These are phyloP conservation scores for Aspergillus quadrilineatus DNA, from an alignment of 2,329 filamentous ascomycete species.

Conservation along the genomic window DNA sequence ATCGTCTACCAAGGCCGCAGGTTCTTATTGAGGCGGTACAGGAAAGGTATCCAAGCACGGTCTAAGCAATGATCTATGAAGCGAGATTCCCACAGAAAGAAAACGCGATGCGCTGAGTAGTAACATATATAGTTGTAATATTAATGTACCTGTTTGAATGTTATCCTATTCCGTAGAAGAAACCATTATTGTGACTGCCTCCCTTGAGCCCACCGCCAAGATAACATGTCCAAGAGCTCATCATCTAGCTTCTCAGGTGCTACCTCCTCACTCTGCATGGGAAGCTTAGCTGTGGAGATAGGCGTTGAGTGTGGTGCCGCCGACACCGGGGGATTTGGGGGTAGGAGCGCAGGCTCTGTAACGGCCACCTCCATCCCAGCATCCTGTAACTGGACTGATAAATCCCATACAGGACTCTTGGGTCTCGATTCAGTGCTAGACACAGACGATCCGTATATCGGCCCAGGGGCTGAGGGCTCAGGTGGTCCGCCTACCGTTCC, in stretches of 20 bases:
- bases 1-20: conserved; percentile 14
- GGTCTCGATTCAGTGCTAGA: too few species aligned
- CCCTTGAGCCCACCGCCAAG: conserved; percentile 3
- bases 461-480: too few species aligned
- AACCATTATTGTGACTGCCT: neutral
- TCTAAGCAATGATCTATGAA: too few species aligned
- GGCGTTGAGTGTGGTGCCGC: neutral
- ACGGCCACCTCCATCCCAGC: conserved; percentile 2
- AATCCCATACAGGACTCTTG: neutral
- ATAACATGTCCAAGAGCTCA: conserved; percentile 5
- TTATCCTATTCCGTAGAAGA: too few species aligned
- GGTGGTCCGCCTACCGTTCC: too few species aligned
- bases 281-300: neutral
- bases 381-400: neutral
- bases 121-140: neutral
- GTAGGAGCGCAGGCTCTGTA: neutral
- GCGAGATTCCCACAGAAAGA: too few species aligned
- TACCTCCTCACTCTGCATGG: neutral
- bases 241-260: conserved; percentile 5
- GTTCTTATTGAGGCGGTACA: conserved; percentile 18
- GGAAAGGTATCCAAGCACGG: neutral
- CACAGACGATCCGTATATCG: too few species aligned
- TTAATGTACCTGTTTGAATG: neutral
- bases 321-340: neutral
- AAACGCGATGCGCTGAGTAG: too few species aligned